A percentile compares a stretch with the other conserved stretches of the same genome.
Evolutionary conservation across 2,329 filamentous ascomycete species (phyloP).

Genomic region (Rachicladosporium sp.): DNA sequence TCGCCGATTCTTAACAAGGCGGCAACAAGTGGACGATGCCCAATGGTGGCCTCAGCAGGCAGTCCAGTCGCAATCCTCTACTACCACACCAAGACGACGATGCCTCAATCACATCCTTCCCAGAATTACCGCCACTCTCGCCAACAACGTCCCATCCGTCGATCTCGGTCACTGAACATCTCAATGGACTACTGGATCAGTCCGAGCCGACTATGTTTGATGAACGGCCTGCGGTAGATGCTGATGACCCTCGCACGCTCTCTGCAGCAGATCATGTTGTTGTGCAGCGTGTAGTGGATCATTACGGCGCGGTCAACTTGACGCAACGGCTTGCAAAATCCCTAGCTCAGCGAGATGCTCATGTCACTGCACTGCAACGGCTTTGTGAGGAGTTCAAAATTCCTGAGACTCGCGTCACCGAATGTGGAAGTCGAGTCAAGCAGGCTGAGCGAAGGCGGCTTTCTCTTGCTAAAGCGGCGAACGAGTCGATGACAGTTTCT

Average conservation of each 20-base stretch:
- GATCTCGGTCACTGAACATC: slow-evolving; percentile 1
- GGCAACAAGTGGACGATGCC: too few relatives aligned
- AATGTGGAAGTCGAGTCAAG: slow-evolving; percentile 16
- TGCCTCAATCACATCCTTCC: slow-evolving; percentile 20
- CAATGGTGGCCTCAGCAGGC: slow-evolving; percentile 4
- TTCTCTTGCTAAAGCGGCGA: slow-evolving; percentile 10
- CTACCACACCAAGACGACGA: slow-evolving; percentile 13
- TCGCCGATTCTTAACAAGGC: too few relatives aligned
- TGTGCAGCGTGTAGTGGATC: slow-evolving; percentile 17
- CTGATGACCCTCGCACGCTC: slow-evolving; percentile 16
- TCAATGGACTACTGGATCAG: slow-evolving; percentile 19
- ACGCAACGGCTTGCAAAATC: slow-evolving; percentile 17
- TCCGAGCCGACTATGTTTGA: slow-evolving; percentile 22
- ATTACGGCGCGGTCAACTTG: slow-evolving; percentile 19
- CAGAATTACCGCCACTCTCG: slow-evolving; percentile 14
- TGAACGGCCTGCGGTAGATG: slow-evolving; percentile 9
- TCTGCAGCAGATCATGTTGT: slow-evolving; percentile 13
- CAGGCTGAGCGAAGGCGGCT: slow-evolving; percentile 17
- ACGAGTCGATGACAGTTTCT: not conserved
- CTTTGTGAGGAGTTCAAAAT: slow-evolving; percentile 22
- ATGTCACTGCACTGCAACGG: slow-evolving; percentile 21
- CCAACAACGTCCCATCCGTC: slow-evolving; percentile 1
- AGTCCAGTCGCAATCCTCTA: slow-evolving; percentile 9
- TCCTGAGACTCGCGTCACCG: slow-evolving; percentile 16
- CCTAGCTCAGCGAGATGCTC: slow-evolving; percentile 22